phyloP scores from a whole-genome alignment of 2,329 filamentous ascomycete genomes.

The Aspergillus ochraceoroseus region DNA sequence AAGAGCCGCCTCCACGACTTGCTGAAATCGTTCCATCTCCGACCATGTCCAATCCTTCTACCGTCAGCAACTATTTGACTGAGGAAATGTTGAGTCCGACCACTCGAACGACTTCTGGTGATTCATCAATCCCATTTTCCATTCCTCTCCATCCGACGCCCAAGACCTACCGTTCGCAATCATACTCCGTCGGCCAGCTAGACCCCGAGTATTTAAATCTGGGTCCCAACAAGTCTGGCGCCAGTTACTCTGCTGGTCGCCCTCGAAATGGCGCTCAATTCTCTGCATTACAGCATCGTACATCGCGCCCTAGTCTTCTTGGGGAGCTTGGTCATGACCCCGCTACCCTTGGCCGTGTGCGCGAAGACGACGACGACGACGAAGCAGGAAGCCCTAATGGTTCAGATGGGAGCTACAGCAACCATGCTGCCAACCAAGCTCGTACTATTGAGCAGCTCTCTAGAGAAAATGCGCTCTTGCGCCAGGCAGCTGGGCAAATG shows the following conservation, averaged over 20 bases:
- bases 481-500: constrained; percentile 42
- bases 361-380: constrained; percentile 49
- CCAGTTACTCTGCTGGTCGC: constrained; percentile 31
- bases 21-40: constrained; percentile 71
- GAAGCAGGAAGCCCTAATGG: constrained; percentile 39
- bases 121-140: constrained; percentile 68
- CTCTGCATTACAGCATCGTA: constrained; percentile 70
- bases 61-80: constrained; percentile 50
- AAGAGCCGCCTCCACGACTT: constrained; percentile 69
- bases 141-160: constrained; percentile 85
- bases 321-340: constrained; percentile 46
- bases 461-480: constrained; percentile 46
- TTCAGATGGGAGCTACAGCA: constrained; percentile 37
- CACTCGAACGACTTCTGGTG: constrained; percentile 43
- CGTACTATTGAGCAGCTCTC: constrained; percentile 46
- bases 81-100: constrained; percentile 50
- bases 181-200: constrained; percentile 89
- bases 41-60: constrained; percentile 55
- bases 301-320: constrained; percentile 56
- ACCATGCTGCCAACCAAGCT: constrained; percentile 40
- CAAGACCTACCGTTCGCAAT: constrained; percentile 91
- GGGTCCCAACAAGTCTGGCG: constrained; percentile 32
- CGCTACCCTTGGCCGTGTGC: constrained; percentile 44
- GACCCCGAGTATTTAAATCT: constrained; percentile 57
- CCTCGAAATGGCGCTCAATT: constrained; percentile 48